These are phyloP conservation scores for Teratosphaeria epicoccoides DNA, from an alignment of 2,329 filamentous ascomycete species.

Conservation along the genomic window DNA sequence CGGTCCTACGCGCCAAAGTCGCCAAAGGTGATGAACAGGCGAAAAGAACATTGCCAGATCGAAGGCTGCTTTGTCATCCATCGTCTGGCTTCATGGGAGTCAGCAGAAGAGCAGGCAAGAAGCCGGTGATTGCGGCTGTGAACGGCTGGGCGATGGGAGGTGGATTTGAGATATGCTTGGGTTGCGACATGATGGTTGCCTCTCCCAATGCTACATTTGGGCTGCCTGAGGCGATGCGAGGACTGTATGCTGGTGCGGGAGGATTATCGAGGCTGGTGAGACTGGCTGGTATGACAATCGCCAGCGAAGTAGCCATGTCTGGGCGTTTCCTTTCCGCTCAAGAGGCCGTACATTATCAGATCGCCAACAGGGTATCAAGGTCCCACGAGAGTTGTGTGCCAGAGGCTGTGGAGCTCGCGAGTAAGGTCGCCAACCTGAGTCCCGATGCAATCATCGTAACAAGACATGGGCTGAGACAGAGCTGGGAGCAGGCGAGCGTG, in stretches of 20 bases:
- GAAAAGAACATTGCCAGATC: constrained; percentile 14
- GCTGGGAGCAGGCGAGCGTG: constrained; percentile 59
- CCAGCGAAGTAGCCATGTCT: constrained; percentile 59
- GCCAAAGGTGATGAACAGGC: constrained; percentile 10
- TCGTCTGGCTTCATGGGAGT: constrained; percentile 45
- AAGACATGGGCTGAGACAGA: constrained; percentile 58
- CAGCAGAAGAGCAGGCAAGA: constrained; percentile 47
- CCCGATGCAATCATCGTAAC: constrained; percentile 69
- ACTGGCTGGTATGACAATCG: constrained; percentile 57
- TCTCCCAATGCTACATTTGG: constrained; percentile 42
- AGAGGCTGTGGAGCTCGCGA: constrained; percentile 51
- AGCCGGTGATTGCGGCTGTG: constrained; percentile 50
- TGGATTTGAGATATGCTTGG: constrained; percentile 47
- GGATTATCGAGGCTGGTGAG: constrained; percentile 56
- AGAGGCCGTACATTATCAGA: constrained; percentile 42
- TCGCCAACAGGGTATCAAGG: constrained; percentile 36
- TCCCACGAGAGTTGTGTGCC: constrained; percentile 32
- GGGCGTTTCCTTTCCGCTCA: constrained; percentile 49
- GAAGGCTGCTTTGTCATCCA: constrained; percentile 15
- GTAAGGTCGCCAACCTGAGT: constrained; percentile 48
- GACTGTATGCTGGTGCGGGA: constrained; percentile 53
- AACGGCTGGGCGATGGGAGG: constrained; percentile 49
- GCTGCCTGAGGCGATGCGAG: constrained; percentile 44
- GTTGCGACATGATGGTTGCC: constrained; percentile 46
- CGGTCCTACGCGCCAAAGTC: constrained; percentile 12